Conservation (phyloP, 2,329 filamentous ascomycete genomes). For the Ophiostoma sp. region DNA sequence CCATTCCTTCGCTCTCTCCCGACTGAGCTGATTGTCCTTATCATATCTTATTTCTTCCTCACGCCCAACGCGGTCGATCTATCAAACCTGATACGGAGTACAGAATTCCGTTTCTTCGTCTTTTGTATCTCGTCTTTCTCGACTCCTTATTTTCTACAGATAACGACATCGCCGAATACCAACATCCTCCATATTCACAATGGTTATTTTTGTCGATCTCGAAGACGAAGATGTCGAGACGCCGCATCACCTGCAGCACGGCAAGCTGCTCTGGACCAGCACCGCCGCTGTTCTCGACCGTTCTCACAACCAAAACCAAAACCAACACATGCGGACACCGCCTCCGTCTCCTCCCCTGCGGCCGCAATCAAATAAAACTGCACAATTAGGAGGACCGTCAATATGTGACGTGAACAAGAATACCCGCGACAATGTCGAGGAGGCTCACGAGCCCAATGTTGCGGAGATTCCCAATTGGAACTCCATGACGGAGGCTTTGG, state of each 20-base stretch:
- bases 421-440: slow-evolving; percentile 25
- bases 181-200: slow-evolving; percentile 21
- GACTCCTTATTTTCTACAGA: neutral
- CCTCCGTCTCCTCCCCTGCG: slow-evolving; percentile 23
- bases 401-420: neutral
- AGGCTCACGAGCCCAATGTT: slow-evolving; percentile 33
- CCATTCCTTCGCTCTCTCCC: slow-evolving; percentile 5
- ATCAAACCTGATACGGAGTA: neutral
- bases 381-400: neutral
- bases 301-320: neutral
- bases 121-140: neutral
- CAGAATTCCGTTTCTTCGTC: neutral
- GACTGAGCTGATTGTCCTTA: slow-evolving; percentile 7
- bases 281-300: slow-evolving; percentile 23
- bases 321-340: slow-evolving; percentile 16
- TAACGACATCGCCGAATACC: too few species aligned
- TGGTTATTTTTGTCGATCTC: slow-evolving; percentile 40
- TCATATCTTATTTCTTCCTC: slow-evolving; percentile 12
- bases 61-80: neutral
- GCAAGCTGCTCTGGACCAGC: slow-evolving; percentile 33
- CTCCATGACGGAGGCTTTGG: slow-evolving; percentile 61
- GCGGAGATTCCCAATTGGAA: slow-evolving; percentile 55
- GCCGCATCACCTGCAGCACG: slow-evolving; percentile 31
- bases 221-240: slow-evolving; percentile 37
- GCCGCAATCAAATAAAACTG: neutral